Evolutionary conservation across 257 asterid genomes (phyloP).

Genomic region (Fraxinus americana): DNA sequence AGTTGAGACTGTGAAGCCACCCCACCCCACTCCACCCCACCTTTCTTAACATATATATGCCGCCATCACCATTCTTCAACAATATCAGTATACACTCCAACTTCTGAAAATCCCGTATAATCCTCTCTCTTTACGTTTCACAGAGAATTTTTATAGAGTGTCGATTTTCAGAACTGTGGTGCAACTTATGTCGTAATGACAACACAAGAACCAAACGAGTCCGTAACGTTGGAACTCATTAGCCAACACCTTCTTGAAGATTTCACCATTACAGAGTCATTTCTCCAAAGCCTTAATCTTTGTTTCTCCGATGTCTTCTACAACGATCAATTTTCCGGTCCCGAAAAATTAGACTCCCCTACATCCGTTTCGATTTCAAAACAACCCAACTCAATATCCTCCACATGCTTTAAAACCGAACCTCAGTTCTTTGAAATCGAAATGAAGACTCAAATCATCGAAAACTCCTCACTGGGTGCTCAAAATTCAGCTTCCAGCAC

Average conservation of each 20-base stretch:
- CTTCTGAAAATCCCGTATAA: too few species aligned
- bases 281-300: conserved; percentile 39
- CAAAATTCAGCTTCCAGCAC: neutral
- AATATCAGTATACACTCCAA: neutral
- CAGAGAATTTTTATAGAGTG: neutral
- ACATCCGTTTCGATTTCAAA: conserved; percentile 33
- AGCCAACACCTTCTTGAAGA: conserved; percentile 60
- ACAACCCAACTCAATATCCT: conserved; percentile 27
- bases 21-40: neutral
- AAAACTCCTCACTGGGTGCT: neutral
- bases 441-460: conserved; percentile 22
- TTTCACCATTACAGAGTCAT: conserved; percentile 42
- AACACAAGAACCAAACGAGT: conserved; percentile 31
- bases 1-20: neutral
- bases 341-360: conserved; percentile 32
- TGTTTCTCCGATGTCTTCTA: conserved; percentile 28
- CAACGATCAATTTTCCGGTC: conserved; percentile 12
- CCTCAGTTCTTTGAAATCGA: conserved; percentile 36
- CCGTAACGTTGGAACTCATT: conserved; percentile 49
- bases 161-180: neutral
- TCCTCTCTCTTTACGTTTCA: neutral
- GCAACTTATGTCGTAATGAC: conserved; percentile 22
- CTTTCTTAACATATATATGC: too few species aligned
- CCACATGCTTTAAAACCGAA: conserved; percentile 26
- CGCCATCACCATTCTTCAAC: neutral